Evolutionary conservation across 306 rosid genomes (phyloP).

Genomic region (Sindora glabra): DNA sequence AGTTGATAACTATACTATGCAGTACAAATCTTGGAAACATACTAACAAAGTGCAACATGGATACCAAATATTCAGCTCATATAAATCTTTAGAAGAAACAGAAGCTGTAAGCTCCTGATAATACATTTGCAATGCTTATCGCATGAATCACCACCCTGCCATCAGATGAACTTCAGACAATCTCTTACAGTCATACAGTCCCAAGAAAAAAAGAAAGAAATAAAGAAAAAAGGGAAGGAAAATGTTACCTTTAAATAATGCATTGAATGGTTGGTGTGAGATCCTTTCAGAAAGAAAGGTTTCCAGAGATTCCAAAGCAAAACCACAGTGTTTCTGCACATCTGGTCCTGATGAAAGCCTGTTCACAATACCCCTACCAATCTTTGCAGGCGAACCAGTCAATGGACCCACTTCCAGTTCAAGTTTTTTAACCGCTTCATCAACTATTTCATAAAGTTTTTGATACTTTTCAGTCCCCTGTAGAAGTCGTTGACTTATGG

Average conservation of each 20-base stretch:
- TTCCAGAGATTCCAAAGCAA: slow-evolving; percentile 69
- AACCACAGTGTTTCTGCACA: slow-evolving; percentile 70
- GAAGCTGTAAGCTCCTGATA: no score
- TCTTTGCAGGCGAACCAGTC: slow-evolving; percentile 73
- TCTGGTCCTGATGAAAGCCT: slow-evolving; percentile 83
- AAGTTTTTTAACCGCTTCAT: slow-evolving; percentile 68
- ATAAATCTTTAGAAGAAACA: no score
- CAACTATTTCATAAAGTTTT: slow-evolving; percentile 64
- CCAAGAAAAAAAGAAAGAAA: background rate
- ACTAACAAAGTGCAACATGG: background rate
- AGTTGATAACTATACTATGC: background rate
- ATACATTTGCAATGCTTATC: background rate
- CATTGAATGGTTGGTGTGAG: slow-evolving; percentile 21
- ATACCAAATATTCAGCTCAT: no score
- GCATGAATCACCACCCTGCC: background rate
- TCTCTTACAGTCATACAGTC: background rate
- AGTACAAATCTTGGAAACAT: background rate
- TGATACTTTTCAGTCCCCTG: slow-evolving; percentile 73
- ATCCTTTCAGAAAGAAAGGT: slow-evolving; percentile 32
- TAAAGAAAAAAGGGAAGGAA: no score
- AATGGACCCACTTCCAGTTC: slow-evolving; percentile 86
- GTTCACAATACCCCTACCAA: slow-evolving; percentile 92
- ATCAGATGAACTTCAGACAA: background rate
- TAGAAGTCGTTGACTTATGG: slow-evolving; percentile 73
- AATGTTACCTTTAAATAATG: slow-evolving; percentile 40